Conservation (phyloP, 345 rosid species). For the Hibiscus syriacus region DNA sequence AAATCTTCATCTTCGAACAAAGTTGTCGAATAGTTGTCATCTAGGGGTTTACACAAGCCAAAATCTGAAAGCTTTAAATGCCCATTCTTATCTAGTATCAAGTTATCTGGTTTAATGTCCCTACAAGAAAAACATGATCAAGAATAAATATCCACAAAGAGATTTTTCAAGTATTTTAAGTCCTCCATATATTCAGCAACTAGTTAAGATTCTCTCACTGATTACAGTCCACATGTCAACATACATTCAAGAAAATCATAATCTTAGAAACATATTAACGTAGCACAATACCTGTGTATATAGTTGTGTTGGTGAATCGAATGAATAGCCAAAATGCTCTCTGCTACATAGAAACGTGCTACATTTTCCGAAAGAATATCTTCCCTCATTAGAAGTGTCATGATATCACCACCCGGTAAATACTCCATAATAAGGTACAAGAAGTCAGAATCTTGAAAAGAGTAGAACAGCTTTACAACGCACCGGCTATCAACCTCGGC, state of each 20-base stretch:
- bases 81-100: slow-evolving; percentile 85
- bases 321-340: slow-evolving; percentile 79
- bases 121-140: slow-evolving; percentile 34
- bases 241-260: not conserved
- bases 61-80: slow-evolving; percentile 98
- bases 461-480: slow-evolving; percentile 83
- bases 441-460: slow-evolving; percentile 94
- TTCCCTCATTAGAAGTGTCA: slow-evolving; percentile 97
- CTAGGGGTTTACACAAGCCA: slow-evolving; percentile 97
- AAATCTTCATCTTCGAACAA: slow-evolving; percentile 67
- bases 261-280: not conserved
- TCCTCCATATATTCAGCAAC: not conserved
- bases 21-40: slow-evolving; percentile 78
- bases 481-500: slow-evolving; percentile 95
- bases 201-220: not conserved
- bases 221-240: not conserved
- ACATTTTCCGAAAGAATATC: slow-evolving; percentile 90
- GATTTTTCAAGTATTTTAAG: not conserved
- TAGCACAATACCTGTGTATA: slow-evolving; percentile 53
- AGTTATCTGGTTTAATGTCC: slow-evolving; percentile 96
- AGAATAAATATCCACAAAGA: slow-evolving; percentile 10
- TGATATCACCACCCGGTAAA: slow-evolving; percentile 97
- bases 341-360: slow-evolving; percentile 86
- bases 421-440: slow-evolving; percentile 97
- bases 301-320: slow-evolving; percentile 83